Evolutionary conservation across 2,329 filamentous ascomycete genomes (phyloP), one percentile per base, ranked within the genome.

Genomic region (Aureobasidium subglaciale): DNA sequence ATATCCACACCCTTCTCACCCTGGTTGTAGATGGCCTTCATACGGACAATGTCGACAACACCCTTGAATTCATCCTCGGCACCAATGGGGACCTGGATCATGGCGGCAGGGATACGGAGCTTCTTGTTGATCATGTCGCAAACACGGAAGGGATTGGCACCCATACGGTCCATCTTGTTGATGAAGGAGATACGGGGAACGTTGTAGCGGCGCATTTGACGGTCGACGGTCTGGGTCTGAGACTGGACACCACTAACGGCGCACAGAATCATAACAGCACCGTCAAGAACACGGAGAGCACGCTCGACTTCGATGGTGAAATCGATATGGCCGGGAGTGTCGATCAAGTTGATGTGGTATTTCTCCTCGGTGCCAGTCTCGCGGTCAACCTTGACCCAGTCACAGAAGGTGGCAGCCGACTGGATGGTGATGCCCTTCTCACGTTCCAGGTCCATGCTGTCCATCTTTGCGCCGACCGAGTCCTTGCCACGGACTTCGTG

Each of bases 81-180:
- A 58, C 93, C 93, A 63, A 99, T 96, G 9, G 93, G 93, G 22
- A 99, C 84, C 73, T 99, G 93, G 40, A 99, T 81, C 16, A 93
- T 93, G 11, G 93, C 93, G 30, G 93, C 93, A 29, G 88, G 85
- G 53, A 97, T 86, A 75, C 91, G 91, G 60, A 99, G 82, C 75
- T 99, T 99, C 65, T 85, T 82, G 76, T 96, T 96, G 78, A 99
- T 97, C 75, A 96, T 91, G 37, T 99, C 92, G 56, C 99, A 85
- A 8, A 90, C 91, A 75, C 95, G 96, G 84, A 91, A 99, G 8
- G 93, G 93, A 70, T 99, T 97, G 61, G 93, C 89, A 58, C 93
- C 93, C 87, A 96, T 96, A 62, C 93, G 87, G 69, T 99, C 93
- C 92, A 99, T 97, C 80, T 99, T 99, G 78, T 99, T 99, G 70